A percentile compares a stretch with the other conserved stretches of the same genome.
Evolutionary conservation across 768 basidiomycete species (phyloP).

Genomic region (Leucocoprinus leucothites): DNA sequence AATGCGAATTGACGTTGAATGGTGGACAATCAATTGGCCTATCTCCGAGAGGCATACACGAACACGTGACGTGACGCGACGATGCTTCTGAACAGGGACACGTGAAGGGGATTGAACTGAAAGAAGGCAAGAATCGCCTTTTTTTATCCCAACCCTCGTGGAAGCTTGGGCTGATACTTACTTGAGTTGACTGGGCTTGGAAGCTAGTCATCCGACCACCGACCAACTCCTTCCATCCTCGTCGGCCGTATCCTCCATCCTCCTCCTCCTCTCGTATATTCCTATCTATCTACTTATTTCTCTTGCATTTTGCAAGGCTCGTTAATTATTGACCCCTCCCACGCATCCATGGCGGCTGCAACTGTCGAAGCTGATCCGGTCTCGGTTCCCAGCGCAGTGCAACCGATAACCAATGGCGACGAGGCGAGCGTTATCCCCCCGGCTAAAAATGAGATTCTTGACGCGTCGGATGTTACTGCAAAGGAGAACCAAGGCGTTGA

Average conservation of each 20-base stretch:
- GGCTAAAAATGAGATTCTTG: neutral
- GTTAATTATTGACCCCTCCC: conserved; percentile 15
- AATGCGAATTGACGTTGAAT: neutral
- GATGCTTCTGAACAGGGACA: neutral
- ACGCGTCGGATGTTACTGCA: conserved; percentile 8
- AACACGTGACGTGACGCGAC: conserved; percentile 10
- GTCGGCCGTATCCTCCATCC: conserved; percentile 2
- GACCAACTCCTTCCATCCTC: neutral
- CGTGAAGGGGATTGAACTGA: conserved; percentile 1
- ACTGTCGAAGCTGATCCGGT: conserved; percentile 4
- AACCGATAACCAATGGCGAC: conserved; percentile 2
- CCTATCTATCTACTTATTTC: conserved; percentile 4
- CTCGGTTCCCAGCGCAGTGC: neutral
- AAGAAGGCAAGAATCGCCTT: conserved; percentile 8
- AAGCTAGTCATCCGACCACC: neutral
- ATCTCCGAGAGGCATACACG: neutral
- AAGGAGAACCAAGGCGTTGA: neutral
- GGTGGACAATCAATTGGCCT: neutral
- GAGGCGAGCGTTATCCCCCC: neutral
- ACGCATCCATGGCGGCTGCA: conserved; percentile 3
- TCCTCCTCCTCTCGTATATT: neutral
- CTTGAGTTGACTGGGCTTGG: conserved; percentile 3
- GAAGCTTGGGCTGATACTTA: conserved; percentile 5
- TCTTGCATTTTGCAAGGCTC: conserved; percentile 9
- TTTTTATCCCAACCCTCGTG: conserved; percentile 9